Percentiles rank a stretch among this genome's conserved stretches.
Conservation (phyloP, 2,329 filamentous ascomycete species). For the Calonectria pteridis region DNA sequence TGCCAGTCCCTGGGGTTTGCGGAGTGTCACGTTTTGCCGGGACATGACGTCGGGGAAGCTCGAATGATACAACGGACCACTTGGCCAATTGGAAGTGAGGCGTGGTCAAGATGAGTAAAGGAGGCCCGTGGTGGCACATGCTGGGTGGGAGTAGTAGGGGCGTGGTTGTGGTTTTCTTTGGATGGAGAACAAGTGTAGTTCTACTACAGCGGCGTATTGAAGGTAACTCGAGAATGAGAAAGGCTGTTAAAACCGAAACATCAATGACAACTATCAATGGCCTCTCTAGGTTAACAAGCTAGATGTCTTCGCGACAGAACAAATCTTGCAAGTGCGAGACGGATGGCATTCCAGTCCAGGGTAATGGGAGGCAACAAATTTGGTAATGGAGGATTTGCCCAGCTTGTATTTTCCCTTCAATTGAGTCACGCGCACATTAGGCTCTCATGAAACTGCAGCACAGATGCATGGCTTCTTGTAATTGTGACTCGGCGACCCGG, state of each 20-base stretch:
- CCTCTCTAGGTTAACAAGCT: too few species aligned
- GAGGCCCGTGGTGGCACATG: not conserved
- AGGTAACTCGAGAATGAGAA: too few species aligned
- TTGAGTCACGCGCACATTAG: too few species aligned
- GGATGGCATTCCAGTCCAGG: not conserved
- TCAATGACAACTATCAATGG: too few species aligned
- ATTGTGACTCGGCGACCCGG: too few species aligned
- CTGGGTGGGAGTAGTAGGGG: not conserved
- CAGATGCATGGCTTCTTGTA: too few species aligned
- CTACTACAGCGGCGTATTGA: too few species aligned
- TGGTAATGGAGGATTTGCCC: not conserved
- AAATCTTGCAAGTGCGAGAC: too few species aligned
- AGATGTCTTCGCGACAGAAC: too few species aligned
- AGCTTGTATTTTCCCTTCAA: not conserved
- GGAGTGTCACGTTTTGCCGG: not conserved
- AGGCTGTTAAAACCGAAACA: too few species aligned
- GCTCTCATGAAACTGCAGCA: not conserved
- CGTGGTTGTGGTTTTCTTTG: not conserved
- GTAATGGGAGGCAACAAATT: not conserved
- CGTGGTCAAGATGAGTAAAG: not conserved
- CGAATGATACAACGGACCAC: not conserved
- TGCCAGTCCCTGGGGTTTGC: conserved; percentile 15
- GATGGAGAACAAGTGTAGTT: not conserved
- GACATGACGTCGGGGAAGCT: not conserved
- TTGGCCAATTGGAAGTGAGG: not conserved